These are phyloP conservation scores for Arabidopsis arenosa DNA, from an alignment of 345 rosid species.

Conservation along the genomic window DNA sequence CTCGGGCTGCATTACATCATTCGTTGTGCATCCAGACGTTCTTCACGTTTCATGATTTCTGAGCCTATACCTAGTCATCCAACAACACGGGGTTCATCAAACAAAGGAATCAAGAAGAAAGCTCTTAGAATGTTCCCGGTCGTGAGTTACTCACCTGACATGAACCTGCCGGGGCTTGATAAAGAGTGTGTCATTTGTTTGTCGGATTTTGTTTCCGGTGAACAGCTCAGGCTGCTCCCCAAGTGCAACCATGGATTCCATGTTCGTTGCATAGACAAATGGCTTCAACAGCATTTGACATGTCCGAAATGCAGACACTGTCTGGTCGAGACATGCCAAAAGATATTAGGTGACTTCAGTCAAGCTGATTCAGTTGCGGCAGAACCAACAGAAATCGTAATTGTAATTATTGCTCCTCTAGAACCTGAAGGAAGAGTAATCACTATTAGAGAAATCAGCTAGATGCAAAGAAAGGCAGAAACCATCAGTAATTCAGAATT, in stretches of 20 bases:
- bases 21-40: slow-evolving; percentile 50
- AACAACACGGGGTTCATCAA: slow-evolving; percentile 29
- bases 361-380: slow-evolving; percentile 2
- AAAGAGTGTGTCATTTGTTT: slow-evolving; percentile 65
- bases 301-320: slow-evolving; percentile 72
- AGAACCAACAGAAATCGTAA: slow-evolving; percentile 29
- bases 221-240: slow-evolving; percentile 58
- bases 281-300: slow-evolving; percentile 71
- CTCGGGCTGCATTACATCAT: slow-evolving; percentile 55
- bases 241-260: slow-evolving; percentile 79
- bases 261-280: slow-evolving; percentile 64
- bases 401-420: slow-evolving; percentile 42
- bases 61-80: slow-evolving; percentile 32
- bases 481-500: slow-evolving; percentile 9
- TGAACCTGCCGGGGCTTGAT: slow-evolving; percentile 52
- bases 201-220: slow-evolving; percentile 55
- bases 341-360: slow-evolving; percentile 37
- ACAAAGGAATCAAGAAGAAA: slow-evolving; percentile 53
- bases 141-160: slow-evolving; percentile 51
- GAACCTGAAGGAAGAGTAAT: slow-evolving; percentile 49
- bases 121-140: slow-evolving; percentile 55
- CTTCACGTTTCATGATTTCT: slow-evolving; percentile 47
- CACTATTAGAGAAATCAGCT: slow-evolving; percentile 36
- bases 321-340: slow-evolving; percentile 46
- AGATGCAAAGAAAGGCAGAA: neutral